Conservation (phyloP, 2,329 filamentous ascomycete genomes). For the Talaromyces sp. region DNA sequence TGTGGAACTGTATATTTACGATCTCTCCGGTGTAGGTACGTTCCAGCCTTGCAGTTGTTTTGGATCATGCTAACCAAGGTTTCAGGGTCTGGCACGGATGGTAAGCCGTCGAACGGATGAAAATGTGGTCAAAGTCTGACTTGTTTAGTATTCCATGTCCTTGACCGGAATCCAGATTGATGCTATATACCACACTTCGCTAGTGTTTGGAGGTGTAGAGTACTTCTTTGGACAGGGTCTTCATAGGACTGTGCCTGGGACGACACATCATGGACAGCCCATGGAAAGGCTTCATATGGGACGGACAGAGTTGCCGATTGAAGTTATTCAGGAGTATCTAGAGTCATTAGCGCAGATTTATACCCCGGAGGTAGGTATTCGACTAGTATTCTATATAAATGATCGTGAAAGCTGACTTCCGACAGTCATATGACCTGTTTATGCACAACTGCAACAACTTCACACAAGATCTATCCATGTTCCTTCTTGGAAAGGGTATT, state of each 20-base stretch:
- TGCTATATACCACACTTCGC: conserved; percentile 90
- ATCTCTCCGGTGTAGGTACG: conserved; percentile 59
- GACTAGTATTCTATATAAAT: background rate
- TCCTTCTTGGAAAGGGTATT: conserved; percentile 82
- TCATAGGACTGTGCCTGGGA: conserved; percentile 73
- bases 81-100: conserved; percentile 54
- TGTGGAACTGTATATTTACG: conserved; percentile 73
- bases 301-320: conserved; percentile 70
- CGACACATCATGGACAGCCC: conserved; percentile 81
- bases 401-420: background rate
- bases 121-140: conserved; percentile 18
- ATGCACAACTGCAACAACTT: conserved; percentile 97
- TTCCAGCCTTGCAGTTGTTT: background rate
- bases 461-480: conserved; percentile 85
- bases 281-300: conserved; percentile 75
- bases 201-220: conserved; percentile 79
- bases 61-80: conserved; percentile 22
- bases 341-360: conserved; percentile 80
- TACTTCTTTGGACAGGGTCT: conserved; percentile 90
- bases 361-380: conserved; percentile 62
- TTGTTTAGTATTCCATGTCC: conserved; percentile 51
- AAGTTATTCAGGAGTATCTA: conserved; percentile 82
- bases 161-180: conserved; percentile 72
- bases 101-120: conserved; percentile 26
- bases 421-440: conserved; percentile 80